These are phyloP conservation scores for Fusarium scirpi DNA, from an alignment of 2,329 filamentous ascomycete genomes.

Conservation along the genomic window DNA sequence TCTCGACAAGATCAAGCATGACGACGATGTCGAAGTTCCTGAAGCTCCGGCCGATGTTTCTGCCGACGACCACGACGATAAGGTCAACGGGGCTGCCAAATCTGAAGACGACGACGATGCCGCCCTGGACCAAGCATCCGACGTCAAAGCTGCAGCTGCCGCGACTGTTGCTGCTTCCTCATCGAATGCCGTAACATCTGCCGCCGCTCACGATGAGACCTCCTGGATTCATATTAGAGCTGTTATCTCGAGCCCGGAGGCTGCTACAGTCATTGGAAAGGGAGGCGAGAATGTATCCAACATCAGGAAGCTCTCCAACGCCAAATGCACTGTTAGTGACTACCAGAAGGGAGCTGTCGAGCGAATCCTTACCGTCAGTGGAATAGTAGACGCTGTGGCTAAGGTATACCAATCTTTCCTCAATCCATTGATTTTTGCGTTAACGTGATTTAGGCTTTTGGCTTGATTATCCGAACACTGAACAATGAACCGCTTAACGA, in stretches of 20 bases:
- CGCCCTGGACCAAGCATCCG: constrained; percentile 50
- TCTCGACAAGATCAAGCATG: constrained; percentile 88
- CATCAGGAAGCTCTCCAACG: constrained; percentile 93
- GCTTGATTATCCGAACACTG: constrained; percentile 95
- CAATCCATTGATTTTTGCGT: constrained; percentile 20
- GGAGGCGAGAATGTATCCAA: constrained; percentile 98
- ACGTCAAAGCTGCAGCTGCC: constrained; percentile 56
- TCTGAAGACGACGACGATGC: constrained; percentile 46
- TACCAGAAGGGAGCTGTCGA: constrained; percentile 97
- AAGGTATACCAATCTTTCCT: constrained; percentile 73
- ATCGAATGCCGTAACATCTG: constrained; percentile 57
- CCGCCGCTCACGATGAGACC: constrained; percentile 83
- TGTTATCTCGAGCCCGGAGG: constrained; percentile 96
- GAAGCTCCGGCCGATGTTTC: constrained; percentile 51
- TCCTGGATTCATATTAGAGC: constrained; percentile 97
- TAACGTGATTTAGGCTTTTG: constrained; percentile 78
- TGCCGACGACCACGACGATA: constrained; percentile 61
- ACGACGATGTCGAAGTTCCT: constrained; percentile 64
- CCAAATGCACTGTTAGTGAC: constrained; percentile 98
- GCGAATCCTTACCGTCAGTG: constrained; percentile 96
- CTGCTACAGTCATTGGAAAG: constrained; percentile 97
- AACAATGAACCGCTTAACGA: constrained; percentile 95
- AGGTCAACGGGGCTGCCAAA: constrained; percentile 62
- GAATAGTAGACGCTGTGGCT: constrained; percentile 93
- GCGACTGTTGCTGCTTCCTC: constrained; percentile 54